Evolutionary conservation across 2,329 filamentous ascomycete genomes (phyloP), one percentile per base, ranked within the genome.

Genomic region (Colletotrichum sublineola): DNA sequence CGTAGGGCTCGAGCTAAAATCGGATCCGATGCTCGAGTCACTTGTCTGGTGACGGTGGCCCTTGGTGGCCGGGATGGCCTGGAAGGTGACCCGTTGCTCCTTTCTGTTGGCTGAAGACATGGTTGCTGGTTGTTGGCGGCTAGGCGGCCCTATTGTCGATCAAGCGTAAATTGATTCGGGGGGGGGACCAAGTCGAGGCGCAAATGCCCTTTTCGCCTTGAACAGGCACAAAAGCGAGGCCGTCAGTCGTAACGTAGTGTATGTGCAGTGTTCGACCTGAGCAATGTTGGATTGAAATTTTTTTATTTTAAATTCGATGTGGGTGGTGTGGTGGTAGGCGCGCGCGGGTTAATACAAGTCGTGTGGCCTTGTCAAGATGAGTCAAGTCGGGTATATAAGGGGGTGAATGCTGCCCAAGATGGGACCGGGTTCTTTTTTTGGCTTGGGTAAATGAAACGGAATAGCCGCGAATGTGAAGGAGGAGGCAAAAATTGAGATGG

Each of bases 21-120:
- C 75, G 64, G 74, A 76, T 55, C 73, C 75, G 48, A 76, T 61
- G 69, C 74, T 72, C 65, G 75, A 76, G 70, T 76, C 75, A 63
- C 71, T 75, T 44, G 73, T 63, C 69, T 75, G 72, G 57, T 68
- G 71, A 36, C 73, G 72, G 69, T 75, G 74, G 63, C 72, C 42
- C 55, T 67, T 74, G 58, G 70, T 50, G 63, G 53, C 44, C 31
- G 63, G 65, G 53, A 48, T 68, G 68, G 72, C 61, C 63, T 72
- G 64, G 40, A 67, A 69, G 53, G 74, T 67, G 58, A 74, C 73
- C 18, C 74, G 52, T 52, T 60, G 53, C 46, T 73, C 67, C 33
- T 74, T 73, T 63, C 63, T 72, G 61, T 72, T 73, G 52, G 66
- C 74, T 5, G 74, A 70, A 38, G 66, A 61, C 74, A 75, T 75